Percentiles rank a stretch among this genome's conserved stretches.
These are phyloP conservation scores for Lyophyllum atratum DNA, from an alignment of 768 basidiomycete species.

Conservation along the genomic window DNA sequence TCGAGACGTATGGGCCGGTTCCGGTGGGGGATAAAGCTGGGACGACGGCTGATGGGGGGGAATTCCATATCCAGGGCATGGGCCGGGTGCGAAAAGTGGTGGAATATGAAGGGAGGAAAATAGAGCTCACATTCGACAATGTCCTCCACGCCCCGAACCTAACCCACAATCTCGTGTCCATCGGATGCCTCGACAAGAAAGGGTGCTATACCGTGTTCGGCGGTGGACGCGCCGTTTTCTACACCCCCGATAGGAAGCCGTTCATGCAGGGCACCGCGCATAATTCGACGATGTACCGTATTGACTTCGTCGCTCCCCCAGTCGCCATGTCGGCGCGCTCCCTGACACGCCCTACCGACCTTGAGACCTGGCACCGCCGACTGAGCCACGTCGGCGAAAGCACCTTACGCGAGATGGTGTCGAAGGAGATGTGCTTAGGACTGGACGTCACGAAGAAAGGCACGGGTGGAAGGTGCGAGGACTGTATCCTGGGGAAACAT, in stretches of 20 bases:
- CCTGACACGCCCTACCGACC: neutral
- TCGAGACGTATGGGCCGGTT: neutral
- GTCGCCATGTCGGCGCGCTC: neutral
- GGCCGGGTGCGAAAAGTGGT: neutral
- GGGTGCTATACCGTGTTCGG: neutral
- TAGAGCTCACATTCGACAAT: slow-evolving; percentile 5
- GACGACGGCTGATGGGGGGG: neutral
- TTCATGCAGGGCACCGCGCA: neutral
- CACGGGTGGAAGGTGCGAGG: neutral
- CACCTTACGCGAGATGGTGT: neutral
- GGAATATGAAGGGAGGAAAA: neutral
- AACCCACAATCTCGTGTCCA: slow-evolving; percentile 8
- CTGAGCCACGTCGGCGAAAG: neutral
- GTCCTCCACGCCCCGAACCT: slow-evolving; percentile 8
- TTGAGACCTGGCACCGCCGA: neutral
- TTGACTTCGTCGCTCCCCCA: neutral
- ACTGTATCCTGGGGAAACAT: slow-evolving; percentile 1
- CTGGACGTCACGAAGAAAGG: neutral
- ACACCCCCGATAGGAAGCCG: neutral
- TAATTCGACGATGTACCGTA: neutral
- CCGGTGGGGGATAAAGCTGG: neutral
- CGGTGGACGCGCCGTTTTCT: neutral
- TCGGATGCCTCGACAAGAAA: neutral
- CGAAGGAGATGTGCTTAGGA: neutral
- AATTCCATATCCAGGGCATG: neutral